Evolutionary conservation across 2,329 filamentous ascomycete species (phyloP).

Genomic region (Penicillium sclerotiorum): DNA sequence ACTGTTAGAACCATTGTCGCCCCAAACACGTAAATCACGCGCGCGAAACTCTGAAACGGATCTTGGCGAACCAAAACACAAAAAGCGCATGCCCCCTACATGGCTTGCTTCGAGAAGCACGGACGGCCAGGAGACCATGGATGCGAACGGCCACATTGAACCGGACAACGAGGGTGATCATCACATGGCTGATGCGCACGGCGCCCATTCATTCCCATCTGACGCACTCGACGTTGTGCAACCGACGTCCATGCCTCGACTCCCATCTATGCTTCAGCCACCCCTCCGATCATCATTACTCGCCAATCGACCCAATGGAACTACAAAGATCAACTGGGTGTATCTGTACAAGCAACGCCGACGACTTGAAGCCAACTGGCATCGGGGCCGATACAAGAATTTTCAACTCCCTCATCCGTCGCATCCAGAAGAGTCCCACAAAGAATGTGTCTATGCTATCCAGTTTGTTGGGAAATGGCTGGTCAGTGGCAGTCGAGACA

Average conservation of each 20-base stretch:
- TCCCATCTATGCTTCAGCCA: conserved; percentile 17
- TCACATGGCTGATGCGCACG: conserved; percentile 47
- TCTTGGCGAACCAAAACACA: conserved; percentile 53
- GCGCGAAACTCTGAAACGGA: conserved; percentile 52
- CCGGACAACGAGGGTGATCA: conserved; percentile 44
- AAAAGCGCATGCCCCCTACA: conserved; percentile 54
- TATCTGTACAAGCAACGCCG: conserved; percentile 88
- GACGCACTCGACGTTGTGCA: conserved; percentile 16
- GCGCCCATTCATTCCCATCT: conserved; percentile 19
- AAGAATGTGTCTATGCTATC: conserved; percentile 91
- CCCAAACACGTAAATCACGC: conserved; percentile 50
- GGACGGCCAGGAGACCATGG: background rate
- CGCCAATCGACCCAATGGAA: conserved; percentile 35
- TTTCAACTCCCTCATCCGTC: conserved; percentile 89
- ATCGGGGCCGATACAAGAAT: conserved; percentile 75
- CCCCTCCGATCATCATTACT: conserved; percentile 37
- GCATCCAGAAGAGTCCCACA: conserved; percentile 78
- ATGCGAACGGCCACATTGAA: conserved; percentile 11
- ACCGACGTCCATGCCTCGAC: conserved; percentile 13
- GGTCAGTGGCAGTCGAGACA: conserved; percentile 91
- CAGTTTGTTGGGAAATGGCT: conserved; percentile 85
- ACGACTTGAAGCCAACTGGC: conserved; percentile 88
- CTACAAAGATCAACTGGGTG: conserved; percentile 78
- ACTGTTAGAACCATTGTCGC: conserved; percentile 39
- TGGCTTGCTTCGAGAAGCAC: conserved; percentile 45